Evolutionary conservation across 768 basidiomycete species (phyloP).

Genomic region (Lactifluus pinguis): DNA sequence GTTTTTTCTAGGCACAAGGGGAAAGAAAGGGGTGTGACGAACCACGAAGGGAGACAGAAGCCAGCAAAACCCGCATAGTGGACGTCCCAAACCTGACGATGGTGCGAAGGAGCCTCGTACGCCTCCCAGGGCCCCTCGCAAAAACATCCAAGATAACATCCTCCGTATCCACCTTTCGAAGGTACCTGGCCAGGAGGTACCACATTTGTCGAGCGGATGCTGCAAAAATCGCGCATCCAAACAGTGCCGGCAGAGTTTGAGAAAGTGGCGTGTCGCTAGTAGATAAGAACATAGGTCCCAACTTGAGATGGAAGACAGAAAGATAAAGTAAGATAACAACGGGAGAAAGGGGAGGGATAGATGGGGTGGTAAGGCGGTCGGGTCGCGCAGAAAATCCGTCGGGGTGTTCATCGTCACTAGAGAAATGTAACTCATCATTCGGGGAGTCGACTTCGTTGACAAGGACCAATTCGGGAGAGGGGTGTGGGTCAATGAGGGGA

Average conservation of each 20-base stretch:
- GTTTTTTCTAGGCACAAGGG: conserved; percentile 8
- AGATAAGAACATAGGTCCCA: conserved; percentile 59
- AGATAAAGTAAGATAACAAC: conserved; percentile 59
- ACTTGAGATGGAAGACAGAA: conserved; percentile 55
- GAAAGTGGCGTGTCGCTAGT: conserved; percentile 40
- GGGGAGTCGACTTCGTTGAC: conserved; percentile 45
- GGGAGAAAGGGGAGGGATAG: conserved; percentile 47
- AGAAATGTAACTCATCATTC: conserved; percentile 26
- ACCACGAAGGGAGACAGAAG: conserved; percentile 61
- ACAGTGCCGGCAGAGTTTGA: conserved; percentile 39
- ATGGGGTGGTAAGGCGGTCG: conserved; percentile 26
- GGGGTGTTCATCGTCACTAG: conserved; percentile 41
- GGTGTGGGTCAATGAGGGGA: neutral
- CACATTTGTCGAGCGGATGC: conserved; percentile 59
- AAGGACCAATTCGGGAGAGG: conserved; percentile 47
- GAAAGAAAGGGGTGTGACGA: conserved; percentile 24
- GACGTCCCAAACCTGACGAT: conserved; percentile 38
- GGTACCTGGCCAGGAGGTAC: conserved; percentile 70
- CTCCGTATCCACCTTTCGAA: conserved; percentile 54
- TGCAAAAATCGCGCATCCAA: conserved; percentile 48
- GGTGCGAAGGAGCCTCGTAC: conserved; percentile 36
- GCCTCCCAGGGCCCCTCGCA: conserved; percentile 43
- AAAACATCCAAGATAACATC: conserved; percentile 57
- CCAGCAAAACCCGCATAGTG: conserved; percentile 40
- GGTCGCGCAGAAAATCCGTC: conserved; percentile 22